These are phyloP conservation scores for Metarhizium album DNA, from an alignment of 2,329 filamentous ascomycete genomes.

Conservation along the genomic window DNA sequence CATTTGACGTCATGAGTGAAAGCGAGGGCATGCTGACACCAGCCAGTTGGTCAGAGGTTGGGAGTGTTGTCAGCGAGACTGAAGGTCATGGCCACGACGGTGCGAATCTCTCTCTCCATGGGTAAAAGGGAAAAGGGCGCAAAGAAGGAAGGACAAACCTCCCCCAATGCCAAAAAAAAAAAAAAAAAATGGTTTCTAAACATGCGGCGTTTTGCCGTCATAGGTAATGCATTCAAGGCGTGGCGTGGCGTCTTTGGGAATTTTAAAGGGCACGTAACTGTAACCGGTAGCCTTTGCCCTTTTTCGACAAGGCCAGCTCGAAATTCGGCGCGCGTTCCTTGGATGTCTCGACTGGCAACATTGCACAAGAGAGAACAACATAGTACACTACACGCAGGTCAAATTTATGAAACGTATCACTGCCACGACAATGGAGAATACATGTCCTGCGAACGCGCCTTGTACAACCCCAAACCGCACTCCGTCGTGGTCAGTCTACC, in stretches of 20 bases:
- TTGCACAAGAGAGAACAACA: background rate
- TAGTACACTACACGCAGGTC: background rate
- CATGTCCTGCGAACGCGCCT: background rate
- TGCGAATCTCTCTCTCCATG: constrained; percentile 6
- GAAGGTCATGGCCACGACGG: constrained; percentile 27
- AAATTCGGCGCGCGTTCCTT: background rate
- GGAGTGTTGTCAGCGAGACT: constrained; percentile 49
- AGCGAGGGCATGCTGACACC: constrained; percentile 50
- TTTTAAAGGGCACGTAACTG: no score
- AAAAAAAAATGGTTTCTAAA: background rate
- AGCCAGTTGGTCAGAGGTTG: constrained; percentile 54
- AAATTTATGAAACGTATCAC: no score
- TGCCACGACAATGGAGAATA: background rate
- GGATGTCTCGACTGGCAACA: background rate
- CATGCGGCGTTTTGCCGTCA: background rate
- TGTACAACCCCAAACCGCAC: no score
- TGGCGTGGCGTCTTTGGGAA: background rate
- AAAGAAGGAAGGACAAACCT: no score
- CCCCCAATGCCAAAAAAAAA: no score
- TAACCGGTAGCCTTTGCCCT: background rate
- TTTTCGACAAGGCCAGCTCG: background rate
- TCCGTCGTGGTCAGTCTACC: background rate
- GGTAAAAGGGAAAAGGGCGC: background rate
- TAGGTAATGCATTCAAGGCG: no score
- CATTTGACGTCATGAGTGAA: constrained; percentile 48